Evolutionary conservation across 2,329 filamentous ascomycete genomes (phyloP).

Genomic region (Aureobasidium sp.): DNA sequence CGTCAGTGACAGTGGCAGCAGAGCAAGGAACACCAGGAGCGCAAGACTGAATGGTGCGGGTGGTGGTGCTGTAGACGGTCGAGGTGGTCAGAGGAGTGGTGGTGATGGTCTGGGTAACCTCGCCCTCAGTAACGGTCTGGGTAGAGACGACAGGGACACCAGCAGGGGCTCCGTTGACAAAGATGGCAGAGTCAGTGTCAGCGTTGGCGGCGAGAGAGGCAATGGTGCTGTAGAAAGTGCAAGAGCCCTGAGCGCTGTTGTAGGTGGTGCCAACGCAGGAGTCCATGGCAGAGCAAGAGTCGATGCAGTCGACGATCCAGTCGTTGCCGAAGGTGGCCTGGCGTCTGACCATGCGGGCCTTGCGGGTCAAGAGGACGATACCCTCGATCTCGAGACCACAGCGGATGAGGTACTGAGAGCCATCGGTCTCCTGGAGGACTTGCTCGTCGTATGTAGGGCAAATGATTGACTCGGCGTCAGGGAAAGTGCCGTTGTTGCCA

Average conservation of each 20-base stretch:
- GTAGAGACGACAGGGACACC: background rate
- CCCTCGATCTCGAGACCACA: background rate
- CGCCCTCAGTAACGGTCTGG: background rate
- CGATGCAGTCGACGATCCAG: conserved; percentile 11
- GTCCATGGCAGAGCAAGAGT: background rate
- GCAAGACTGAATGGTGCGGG: conserved; percentile 4
- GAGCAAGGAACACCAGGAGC: conserved; percentile 11
- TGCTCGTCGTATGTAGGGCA: background rate
- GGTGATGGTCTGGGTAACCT: conserved; percentile 1
- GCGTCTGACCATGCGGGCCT: conserved; percentile 10
- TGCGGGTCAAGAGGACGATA: conserved; percentile 1
- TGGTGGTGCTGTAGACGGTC: conserved; percentile 11
- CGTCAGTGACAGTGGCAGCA: conserved; percentile 12
- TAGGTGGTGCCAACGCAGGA: conserved; percentile 2
- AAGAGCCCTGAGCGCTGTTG: background rate
- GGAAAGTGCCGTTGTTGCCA: background rate
- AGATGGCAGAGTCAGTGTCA: background rate
- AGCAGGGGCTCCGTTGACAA: conserved; percentile 1
- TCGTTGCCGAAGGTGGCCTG: conserved; percentile 7
- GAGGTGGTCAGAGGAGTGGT: conserved; percentile 12
- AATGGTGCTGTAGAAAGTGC: conserved; percentile 13
- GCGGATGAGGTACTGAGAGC: background rate
- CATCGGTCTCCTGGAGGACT: background rate
- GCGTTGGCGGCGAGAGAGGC: background rate
- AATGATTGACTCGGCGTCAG: background rate